Evolutionary conservation across 441 rosid species (phyloP).

Genomic region (Populus hybrid): DNA sequence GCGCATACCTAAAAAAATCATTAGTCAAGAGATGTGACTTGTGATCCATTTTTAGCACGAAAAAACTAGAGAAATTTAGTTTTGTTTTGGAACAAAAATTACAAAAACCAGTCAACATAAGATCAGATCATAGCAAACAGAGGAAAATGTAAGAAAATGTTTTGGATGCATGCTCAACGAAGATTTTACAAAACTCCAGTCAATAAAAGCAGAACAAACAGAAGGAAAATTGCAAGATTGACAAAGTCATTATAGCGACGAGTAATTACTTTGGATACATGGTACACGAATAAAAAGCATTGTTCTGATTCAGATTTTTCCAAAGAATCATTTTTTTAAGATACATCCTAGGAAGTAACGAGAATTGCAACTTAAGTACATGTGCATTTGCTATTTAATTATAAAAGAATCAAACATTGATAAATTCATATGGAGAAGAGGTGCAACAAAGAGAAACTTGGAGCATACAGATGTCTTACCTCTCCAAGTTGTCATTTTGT

Average conservation of each 20-base stretch:
- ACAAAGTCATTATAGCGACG: not conserved
- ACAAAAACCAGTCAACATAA: not conserved
- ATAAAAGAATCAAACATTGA: constrained; percentile 5
- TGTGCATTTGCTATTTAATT: not conserved
- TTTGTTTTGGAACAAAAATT: not conserved
- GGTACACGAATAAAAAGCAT: not conserved
- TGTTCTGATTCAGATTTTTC: not conserved
- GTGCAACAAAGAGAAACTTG: not conserved
- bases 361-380: not conserved
- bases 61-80: not conserved
- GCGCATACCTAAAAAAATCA: constrained; percentile 58
- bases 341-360: not conserved
- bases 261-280: not conserved
- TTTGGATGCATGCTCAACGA: not conserved
- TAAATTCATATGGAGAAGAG: constrained; percentile 7
- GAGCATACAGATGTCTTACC: constrained; percentile 37
- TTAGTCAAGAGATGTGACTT: constrained; percentile 2
- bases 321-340: not conserved
- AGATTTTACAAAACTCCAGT: not conserved
- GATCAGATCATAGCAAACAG: not conserved
- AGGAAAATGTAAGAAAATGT: not conserved
- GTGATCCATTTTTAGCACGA: constrained; percentile 2
- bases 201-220: not conserved
- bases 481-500: constrained; percentile 59
- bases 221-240: not conserved